Conservation (phyloP, 2,329 filamentous ascomycete species). For the Fusarium devonianum region DNA sequence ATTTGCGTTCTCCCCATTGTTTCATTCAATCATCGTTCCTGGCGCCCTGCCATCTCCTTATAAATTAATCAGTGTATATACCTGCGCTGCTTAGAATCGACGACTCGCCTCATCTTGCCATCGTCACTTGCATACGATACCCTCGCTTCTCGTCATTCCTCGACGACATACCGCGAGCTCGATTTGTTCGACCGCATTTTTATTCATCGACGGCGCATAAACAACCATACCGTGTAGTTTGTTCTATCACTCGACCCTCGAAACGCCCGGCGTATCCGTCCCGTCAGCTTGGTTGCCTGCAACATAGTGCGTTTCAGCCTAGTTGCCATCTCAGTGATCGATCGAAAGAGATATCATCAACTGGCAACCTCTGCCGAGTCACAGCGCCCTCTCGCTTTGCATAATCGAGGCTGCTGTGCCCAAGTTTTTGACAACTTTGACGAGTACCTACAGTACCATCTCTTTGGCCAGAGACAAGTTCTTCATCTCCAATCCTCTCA, state of each 20-base stretch:
- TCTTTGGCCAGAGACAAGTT: not conserved
- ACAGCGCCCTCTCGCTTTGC: constrained; percentile 7
- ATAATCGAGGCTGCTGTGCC: constrained; percentile 17
- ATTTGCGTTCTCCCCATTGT: not conserved
- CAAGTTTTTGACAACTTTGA: constrained; percentile 1
- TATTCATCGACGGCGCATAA: constrained; percentile 21
- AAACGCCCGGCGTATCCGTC: constrained; percentile 22
- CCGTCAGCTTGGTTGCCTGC: constrained; percentile 26
- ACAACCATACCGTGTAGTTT: not conserved
- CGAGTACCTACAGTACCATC: not conserved
- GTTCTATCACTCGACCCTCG: constrained; percentile 11
- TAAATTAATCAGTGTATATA: constrained; percentile 9
- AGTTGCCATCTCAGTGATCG: constrained; percentile 33
- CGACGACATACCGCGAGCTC: not conserved
- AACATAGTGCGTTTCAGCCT: constrained; percentile 37
- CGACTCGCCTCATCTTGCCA: not conserved
- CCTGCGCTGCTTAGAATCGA: constrained; percentile 10
- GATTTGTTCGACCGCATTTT: constrained; percentile 21
- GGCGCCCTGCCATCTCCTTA: not conserved
- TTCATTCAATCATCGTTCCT: not conserved
- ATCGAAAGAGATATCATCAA: constrained; percentile 29
- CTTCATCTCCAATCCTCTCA: not conserved
- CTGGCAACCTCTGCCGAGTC: constrained; percentile 13
- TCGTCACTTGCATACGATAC: constrained; percentile 15
- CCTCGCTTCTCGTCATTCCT: constrained; percentile 17